Conservation (phyloP, 2,329 filamentous ascomycete species). For the Cladophialophora immunda region DNA sequence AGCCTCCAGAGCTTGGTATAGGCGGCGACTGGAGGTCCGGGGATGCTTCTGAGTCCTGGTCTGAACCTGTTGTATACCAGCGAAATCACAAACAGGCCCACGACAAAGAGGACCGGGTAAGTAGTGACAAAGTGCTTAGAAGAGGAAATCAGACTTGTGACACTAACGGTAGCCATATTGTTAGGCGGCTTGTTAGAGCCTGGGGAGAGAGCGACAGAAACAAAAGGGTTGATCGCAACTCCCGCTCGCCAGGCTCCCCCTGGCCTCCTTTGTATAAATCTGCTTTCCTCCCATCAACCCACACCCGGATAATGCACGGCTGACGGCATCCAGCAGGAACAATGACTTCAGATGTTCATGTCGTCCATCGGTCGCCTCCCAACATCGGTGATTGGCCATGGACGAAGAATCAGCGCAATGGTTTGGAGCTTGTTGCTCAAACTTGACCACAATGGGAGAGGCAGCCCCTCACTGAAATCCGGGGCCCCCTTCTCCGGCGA, state of each 20-base stretch:
- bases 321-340: neutral
- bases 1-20: constrained; percentile 80
- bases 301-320: neutral
- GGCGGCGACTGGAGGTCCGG: constrained; percentile 74
- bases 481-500: neutral
- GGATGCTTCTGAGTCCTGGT: constrained; percentile 45
- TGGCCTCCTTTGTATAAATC: neutral
- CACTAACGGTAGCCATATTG: neutral
- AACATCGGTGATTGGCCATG: neutral
- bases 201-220: neutral
- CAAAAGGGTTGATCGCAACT: neutral
- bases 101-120: constrained; percentile 4
- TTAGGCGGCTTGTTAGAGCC: neutral
- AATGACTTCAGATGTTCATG: neutral
- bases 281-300: neutral
- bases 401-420: neutral
- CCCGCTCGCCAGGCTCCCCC: neutral
- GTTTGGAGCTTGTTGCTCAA: neutral
- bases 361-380: neutral
- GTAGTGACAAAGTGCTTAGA: neutral
- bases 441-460: neutral
- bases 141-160: neutral
- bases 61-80: constrained; percentile 14
- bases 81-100: constrained; percentile 6
- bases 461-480: neutral